Conservation (phyloP, 78 protist species). For the Monocercomonoides exilis region DNA sequence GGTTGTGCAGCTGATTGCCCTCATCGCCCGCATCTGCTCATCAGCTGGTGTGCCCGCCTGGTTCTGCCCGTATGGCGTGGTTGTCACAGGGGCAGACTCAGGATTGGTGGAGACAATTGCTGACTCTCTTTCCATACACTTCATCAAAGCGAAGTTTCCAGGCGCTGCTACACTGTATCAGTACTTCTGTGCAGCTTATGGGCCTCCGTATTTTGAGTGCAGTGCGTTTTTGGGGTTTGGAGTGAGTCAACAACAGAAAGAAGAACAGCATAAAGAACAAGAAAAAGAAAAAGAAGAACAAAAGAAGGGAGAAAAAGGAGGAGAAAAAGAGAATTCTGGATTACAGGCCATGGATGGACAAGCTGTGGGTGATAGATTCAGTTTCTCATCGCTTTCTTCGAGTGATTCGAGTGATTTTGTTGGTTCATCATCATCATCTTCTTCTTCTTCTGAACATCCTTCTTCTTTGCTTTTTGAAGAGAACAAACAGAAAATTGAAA, state of each 20-base stretch:
- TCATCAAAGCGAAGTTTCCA: not conserved
- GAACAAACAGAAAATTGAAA: not conserved
- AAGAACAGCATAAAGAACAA: too few relatives aligned
- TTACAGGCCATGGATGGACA: not conserved
- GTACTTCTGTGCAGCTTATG: not conserved
- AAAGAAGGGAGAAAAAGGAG: slow-evolving; percentile 1
- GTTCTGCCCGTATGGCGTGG: not conserved
- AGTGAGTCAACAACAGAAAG: not conserved
- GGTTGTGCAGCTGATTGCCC: not conserved
- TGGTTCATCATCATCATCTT: too few relatives aligned
- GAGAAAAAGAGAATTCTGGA: not conserved
- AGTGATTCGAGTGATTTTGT: not conserved
- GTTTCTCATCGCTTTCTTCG: not conserved
- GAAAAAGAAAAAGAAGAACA: too few relatives aligned
- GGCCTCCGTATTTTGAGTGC: not conserved
- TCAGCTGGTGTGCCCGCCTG: not conserved
- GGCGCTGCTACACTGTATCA: not conserved
- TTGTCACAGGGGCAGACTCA: not conserved
- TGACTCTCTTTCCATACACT: not conserved
- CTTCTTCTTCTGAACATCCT: too few relatives aligned
- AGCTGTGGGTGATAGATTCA: not conserved
- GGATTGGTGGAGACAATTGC: not conserved
- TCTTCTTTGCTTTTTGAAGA: not conserved
- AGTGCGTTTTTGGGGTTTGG: not conserved
- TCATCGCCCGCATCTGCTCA: not conserved